These are phyloP conservation scores for Fomitopsis schrenkii DNA, from an alignment of 1,284 basidiomycete species.

Conservation along the genomic window DNA sequence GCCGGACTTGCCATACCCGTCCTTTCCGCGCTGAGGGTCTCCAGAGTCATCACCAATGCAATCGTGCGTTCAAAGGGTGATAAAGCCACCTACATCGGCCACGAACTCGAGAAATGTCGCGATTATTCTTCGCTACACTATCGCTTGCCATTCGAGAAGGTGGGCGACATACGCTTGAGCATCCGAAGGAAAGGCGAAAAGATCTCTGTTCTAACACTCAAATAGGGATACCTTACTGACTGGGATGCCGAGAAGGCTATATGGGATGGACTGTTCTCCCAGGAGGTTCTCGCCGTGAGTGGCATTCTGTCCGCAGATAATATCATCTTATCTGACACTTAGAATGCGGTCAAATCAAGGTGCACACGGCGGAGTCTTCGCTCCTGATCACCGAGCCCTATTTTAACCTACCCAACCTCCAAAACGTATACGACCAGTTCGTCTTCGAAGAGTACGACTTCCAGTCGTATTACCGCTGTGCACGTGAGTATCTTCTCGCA, in stretches of 20 bases:
- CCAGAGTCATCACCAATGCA: slow-evolving; percentile 73
- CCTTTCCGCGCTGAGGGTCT: background rate
- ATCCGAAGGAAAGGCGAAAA: background rate
- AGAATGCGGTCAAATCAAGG: slow-evolving; percentile 36
- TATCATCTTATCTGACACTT: background rate
- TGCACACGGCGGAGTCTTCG: slow-evolving; percentile 68
- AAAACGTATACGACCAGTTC: slow-evolving; percentile 91
- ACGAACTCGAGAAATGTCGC: slow-evolving; percentile 71
- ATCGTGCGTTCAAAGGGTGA: slow-evolving; percentile 79
- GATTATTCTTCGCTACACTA: slow-evolving; percentile 80
- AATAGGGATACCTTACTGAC: slow-evolving; percentile 83
- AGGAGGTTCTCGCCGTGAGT: slow-evolving; percentile 64
- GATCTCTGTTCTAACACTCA: slow-evolving; percentile 11
- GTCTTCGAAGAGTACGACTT: slow-evolving; percentile 97
- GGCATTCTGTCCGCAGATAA: background rate
- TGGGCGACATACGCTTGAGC: slow-evolving; percentile 28
- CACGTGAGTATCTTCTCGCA: slow-evolving; percentile 51
- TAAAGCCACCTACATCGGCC: slow-evolving; percentile 75
- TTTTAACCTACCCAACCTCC: slow-evolving; percentile 88
- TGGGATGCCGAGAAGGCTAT: slow-evolving; percentile 92
- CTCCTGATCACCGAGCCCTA: slow-evolving; percentile 91
- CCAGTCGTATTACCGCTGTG: slow-evolving; percentile 73
- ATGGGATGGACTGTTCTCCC: slow-evolving; percentile 84
- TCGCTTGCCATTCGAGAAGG: slow-evolving; percentile 84
- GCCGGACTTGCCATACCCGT: slow-evolving; percentile 5